These are phyloP conservation scores for Plicaturopsis crispa DNA, from an alignment of 768 basidiomycete genomes.

Conservation along the genomic window DNA sequence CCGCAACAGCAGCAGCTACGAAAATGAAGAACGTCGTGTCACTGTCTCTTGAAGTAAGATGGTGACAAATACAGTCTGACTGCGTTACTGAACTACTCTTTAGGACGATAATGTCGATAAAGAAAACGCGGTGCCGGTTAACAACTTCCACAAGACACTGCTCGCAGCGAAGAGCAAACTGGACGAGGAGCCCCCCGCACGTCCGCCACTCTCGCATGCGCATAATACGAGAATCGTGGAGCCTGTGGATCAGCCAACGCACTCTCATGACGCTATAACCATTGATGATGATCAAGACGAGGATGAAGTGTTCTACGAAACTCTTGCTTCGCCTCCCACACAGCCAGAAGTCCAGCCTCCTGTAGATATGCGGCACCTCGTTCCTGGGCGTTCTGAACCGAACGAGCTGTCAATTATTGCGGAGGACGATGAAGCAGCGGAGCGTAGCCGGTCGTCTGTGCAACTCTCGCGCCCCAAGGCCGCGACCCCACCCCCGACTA, in stretches of 20 bases:
- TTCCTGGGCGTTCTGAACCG: too few relatives aligned
- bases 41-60: slow-evolving; percentile 38
- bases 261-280: too few relatives aligned
- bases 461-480: slow-evolving; percentile 1
- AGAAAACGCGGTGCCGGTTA: slow-evolving; percentile 34
- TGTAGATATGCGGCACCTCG: too few relatives aligned
- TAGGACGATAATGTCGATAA: slow-evolving; percentile 28
- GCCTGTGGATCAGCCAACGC: too few relatives aligned
- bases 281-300: too few relatives aligned
- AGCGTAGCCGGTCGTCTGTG: slow-evolving; percentile 26
- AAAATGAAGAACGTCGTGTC: slow-evolving; percentile 35
- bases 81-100: neutral
- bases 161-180: slow-evolving; percentile 23
- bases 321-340: too few relatives aligned
- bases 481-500: slow-evolving; percentile 2
- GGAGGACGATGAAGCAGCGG: slow-evolving; percentile 59
- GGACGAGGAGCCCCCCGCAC: too few relatives aligned
- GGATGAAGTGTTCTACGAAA: too few relatives aligned
- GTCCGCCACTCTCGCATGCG: too few relatives aligned
- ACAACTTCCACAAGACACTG: slow-evolving; percentile 40
- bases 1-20: slow-evolving; percentile 28
- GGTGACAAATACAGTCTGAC: neutral
- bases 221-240: too few relatives aligned
- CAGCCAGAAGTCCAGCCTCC: too few relatives aligned
- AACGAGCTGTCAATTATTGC: slow-evolving; percentile 58